Base-by-base conservation (phyloP, 306 rosid species). In the Gastrolobium bilobum region DNA sequence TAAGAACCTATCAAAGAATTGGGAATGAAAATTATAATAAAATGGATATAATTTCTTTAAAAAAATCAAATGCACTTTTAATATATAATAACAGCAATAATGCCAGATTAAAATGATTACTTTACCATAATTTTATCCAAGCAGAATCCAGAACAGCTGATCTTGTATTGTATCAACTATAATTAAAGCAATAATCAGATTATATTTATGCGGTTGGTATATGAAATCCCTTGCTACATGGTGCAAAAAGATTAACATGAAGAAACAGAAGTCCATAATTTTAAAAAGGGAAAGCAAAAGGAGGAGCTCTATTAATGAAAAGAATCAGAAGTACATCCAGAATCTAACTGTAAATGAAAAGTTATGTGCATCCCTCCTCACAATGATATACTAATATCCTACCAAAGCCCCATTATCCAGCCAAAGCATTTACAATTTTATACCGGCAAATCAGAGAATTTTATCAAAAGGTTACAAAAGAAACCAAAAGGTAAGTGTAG, bases 281-380 rank as follows among this genome's bases (percentile, higher is more conserved):
- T 47, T 56, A 3, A 42, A 10, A 30, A 8, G 6, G 10, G 7
- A 83, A 67, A 59, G 2, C 4, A 38, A 61, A 44, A 76, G 46
- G 15, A 60, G 37, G 63, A 53, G 58, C 43, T 51, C 11, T 15
- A 40, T 11, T 14, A 30, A 54, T 4, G 77, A 75, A 84, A 84
- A 79, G 76, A 89, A 84, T 87, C 58, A 57, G 87, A 87, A 85
- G 89, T 84, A 83, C 26, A 20, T 47, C 29, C 35, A 54, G 67
- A 57, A 79, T 44, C 53, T 52, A 73, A 79, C 71, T 50, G 52
- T 37, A 54, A 72, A 15, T 20, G 7, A 47, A 38, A 54, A 20
- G 9, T 7, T 43, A 69, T 79, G 51, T 76, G 82, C 88, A 84
- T 47, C 46, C 20, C 44, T 50, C 43, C 26, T 48, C 37, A 31